Evolutionary conservation across 495 filamentous ascomycete genomes (phyloP), one percentile per base, ranked within the genome.

Genomic region (Penicillium taxi): DNA sequence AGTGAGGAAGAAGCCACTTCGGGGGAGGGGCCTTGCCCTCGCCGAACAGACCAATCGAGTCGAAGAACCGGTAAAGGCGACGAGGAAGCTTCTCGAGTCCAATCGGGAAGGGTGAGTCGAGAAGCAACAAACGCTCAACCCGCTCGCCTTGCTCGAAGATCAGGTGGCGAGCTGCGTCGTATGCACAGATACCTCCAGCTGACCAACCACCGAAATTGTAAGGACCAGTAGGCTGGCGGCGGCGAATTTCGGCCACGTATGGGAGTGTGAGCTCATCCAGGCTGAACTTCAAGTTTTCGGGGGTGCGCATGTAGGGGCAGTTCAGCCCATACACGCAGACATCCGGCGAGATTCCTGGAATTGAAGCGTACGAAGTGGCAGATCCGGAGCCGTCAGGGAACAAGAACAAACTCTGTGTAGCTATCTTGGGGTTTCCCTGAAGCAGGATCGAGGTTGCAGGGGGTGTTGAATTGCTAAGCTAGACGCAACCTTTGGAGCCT

Each of bases 121-220:
- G 79, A 32, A 94, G 69, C 32, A 94, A 60, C 3, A 95, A 75
- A 30, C 78, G 71, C 30, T 82, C 81, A 26, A 94, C 83, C 24
- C 48, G 50, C 21, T 90, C 82, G 16, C 78, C 78, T 12, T 71
- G 68, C 30, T 76, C 70, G 45, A 80, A 69, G 44, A 80, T 72
- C 6, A 94, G 67, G 43, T 86, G 80, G 36, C 76, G 77, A 19
- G 78, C 77, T 15, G 84, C 81, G 52, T 93, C 86, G 53, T 85
- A 95, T 16, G 87, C 87, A 45, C 89, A 80, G 22, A 91, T 84
- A 26, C 88, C 88, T 33, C 88, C 88, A 6, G 86, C 87, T 14
- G 81, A 86, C 88, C 88, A 95, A 11, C 73, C 81, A 34, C 77
- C 77, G 25, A 82, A 59, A 49, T 73, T 66, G 56, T 82, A 82